Base-by-base conservation (phyloP, 768 basidiomycete species). In the Cyclocybe cylindracea region DNA sequence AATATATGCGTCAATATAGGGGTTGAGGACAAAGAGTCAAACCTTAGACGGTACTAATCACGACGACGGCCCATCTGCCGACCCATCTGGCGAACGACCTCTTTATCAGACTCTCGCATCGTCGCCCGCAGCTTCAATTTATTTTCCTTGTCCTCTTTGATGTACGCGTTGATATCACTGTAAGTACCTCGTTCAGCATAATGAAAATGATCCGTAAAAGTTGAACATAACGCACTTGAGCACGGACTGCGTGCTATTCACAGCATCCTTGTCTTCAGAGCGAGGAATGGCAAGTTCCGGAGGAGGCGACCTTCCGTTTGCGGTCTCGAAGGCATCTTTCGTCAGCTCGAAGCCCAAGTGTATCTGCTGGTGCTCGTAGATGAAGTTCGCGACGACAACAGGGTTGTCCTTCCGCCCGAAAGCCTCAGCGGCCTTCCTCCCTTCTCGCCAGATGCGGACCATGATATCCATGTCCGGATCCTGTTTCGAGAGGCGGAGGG, bases 301-400 rank as follows among this genome's bases (percentile, higher is more conserved):
- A 7, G 44, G 44, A 8, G 50, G 37, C 10, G 41, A 29, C 14
- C 42, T 35, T 40, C 49, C 54, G 5, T 37, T 24, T 4, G 54
- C 45, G 5, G 50, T 50, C 34, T 44, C 39, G 41, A 51, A 55
- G 10, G 54, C 54, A 34, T 55, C 54, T n/a, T 37, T 10, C 0
- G 54, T 55, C 7, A 55, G 39, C 36, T 55, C 54, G 10, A 55
- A 42, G 24, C 44, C 49, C 19, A 42, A n/a, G 5, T 37, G 40
- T 8, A 55, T 19, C 2, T 31, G 29, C 32, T 50, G 16, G 9
- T 19, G 18, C 33, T 51, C 44, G 24, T 55, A 51, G 4, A 49
- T 50, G 29, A 55, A 55, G n/a, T 41, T 31, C 7, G 51, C 49
- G 34, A 51, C 29, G 3, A 55, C 46, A 24, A 55, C 44, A 1